A percentile compares a stretch with the other conserved stretches of the same genome.
Conservation (phyloP, 306 rosid genomes). For the Pyrus communis region DNA sequence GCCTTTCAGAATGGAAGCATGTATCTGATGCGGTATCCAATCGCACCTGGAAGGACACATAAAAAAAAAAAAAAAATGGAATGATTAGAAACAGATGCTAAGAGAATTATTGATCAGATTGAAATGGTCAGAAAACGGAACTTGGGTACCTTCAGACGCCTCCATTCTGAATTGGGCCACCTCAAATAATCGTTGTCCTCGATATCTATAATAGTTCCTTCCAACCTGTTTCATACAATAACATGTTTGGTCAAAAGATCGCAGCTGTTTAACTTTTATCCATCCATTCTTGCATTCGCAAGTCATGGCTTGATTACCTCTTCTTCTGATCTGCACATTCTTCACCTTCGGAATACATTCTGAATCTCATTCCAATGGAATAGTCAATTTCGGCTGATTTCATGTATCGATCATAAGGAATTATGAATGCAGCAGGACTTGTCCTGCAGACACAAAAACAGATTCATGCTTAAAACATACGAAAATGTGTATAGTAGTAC, state of each 20-base stretch:
- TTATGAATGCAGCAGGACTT: constrained; percentile 40
- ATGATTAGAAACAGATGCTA: not conserved
- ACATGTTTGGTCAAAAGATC: not conserved
- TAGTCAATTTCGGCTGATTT: constrained; percentile 24
- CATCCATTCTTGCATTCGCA: not conserved
- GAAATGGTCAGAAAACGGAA: not conserved
- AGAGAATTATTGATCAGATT: not conserved
- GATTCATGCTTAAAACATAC: constrained; percentile 1
- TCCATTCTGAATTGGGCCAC: constrained; percentile 81
- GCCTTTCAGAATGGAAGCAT: constrained; percentile 36
- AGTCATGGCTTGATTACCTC: constrained; percentile 39
- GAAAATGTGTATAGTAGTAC: not conserved
- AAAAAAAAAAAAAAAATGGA: not conserved
- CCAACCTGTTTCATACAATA: constrained; percentile 25
- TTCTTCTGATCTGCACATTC: constrained; percentile 27
- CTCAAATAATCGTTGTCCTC: constrained; percentile 43
- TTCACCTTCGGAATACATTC: constrained; percentile 25
- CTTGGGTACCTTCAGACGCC: constrained; percentile 47
- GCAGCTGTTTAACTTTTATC: not conserved
- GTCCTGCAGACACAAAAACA: constrained; percentile 43
- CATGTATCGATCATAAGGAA: constrained; percentile 36
- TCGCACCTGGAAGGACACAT: constrained; percentile 40
- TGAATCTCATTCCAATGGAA: constrained; percentile 45
- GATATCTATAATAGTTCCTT: constrained; percentile 40
- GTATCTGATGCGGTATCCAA: constrained; percentile 40